These are phyloP conservation scores for Vanrija humicola DNA, from an alignment of 1,284 basidiomycete species.

Conservation along the genomic window DNA sequence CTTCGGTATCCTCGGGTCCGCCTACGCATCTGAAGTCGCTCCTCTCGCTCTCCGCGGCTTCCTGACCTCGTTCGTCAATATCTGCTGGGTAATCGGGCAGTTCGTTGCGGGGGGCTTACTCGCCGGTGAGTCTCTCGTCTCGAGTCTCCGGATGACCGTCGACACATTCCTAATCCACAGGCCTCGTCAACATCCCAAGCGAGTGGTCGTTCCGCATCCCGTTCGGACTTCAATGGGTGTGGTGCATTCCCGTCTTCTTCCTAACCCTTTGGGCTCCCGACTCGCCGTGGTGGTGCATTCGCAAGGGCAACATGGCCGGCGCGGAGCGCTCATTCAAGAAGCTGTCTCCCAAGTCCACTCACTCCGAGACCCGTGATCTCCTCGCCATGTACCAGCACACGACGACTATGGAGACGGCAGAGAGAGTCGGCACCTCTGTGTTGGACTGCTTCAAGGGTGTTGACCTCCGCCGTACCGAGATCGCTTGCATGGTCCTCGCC, in stretches of 20 bases:
- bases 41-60: neutral
- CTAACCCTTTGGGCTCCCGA: conserved; percentile 25
- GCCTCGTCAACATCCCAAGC: conserved; percentile 3
- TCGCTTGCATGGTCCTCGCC: conserved; percentile 14
- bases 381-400: neutral
- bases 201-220: conserved; percentile 26
- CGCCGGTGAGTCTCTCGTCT: too few species aligned
- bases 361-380: neutral
- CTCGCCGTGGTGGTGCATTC: conserved; percentile 25
- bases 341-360: neutral
- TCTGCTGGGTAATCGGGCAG: conserved; percentile 52
- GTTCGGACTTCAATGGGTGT: conserved; percentile 41
- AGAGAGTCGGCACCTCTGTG: conserved; percentile 32
- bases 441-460: conserved; percentile 46
- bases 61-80: conserved; percentile 42
- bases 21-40: neutral
- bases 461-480: conserved; percentile 43
- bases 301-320: conserved; percentile 16
- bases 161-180: neutral
- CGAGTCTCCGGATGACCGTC: too few species aligned
- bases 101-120: conserved; percentile 5
- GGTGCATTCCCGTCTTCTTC: conserved; percentile 33
- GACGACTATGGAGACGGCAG: too few species aligned
- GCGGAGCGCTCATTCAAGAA: conserved; percentile 15
- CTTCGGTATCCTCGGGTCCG: neutral